Percentiles rank a stretch among this genome's conserved stretches.
phyloP scores from a whole-genome alignment of 2,329 filamentous ascomycete species.

The Arthroderma sp. region DNA sequence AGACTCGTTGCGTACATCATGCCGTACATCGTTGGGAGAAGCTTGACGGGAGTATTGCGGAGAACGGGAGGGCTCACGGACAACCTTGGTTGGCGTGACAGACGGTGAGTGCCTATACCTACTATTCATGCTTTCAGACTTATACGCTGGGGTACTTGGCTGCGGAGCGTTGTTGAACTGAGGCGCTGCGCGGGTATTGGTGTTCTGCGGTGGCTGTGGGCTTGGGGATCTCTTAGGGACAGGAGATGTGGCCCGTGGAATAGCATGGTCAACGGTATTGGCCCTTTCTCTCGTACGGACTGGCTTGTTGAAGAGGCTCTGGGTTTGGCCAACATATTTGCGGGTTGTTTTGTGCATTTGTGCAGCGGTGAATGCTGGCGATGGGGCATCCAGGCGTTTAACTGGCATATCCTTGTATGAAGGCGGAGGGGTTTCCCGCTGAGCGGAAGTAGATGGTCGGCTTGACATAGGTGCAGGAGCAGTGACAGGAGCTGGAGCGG shows the following conservation, averaged over 20 bases:
- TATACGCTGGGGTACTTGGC: slow-evolving; percentile 35
- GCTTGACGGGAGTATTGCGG: slow-evolving; percentile 32
- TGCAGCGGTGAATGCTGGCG: slow-evolving; percentile 80
- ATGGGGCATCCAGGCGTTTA: slow-evolving; percentile 72
- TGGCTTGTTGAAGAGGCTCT: slow-evolving; percentile 54
- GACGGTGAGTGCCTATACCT: slow-evolving; percentile 24
- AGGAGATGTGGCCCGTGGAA: slow-evolving; percentile 28
- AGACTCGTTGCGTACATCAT: slow-evolving; percentile 1
- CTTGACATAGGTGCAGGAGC: slow-evolving; percentile 20
- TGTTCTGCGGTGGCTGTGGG: slow-evolving; percentile 22
- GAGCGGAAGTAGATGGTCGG: slow-evolving; percentile 34
- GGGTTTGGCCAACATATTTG: slow-evolving; percentile 71
- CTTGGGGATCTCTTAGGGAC: slow-evolving; percentile 28
- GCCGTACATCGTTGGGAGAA: slow-evolving; percentile 24
- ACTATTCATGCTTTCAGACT: slow-evolving; percentile 32
- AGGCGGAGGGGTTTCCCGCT: slow-evolving; percentile 69
- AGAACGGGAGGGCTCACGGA: slow-evolving; percentile 33
- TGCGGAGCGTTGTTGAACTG: slow-evolving; percentile 34
- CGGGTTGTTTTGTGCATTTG: slow-evolving; percentile 94
- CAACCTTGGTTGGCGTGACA: slow-evolving; percentile 19
- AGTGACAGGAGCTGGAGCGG: slow-evolving; percentile 13
- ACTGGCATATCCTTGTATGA: slow-evolving; percentile 66
- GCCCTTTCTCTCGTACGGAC: slow-evolving; percentile 24
- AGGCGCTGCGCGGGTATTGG: slow-evolving; percentile 22
- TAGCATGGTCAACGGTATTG: slow-evolving; percentile 25